phyloP scores from a whole-genome alignment of 805 yeast genomes.

The Candida methanosorbosa region DNA sequence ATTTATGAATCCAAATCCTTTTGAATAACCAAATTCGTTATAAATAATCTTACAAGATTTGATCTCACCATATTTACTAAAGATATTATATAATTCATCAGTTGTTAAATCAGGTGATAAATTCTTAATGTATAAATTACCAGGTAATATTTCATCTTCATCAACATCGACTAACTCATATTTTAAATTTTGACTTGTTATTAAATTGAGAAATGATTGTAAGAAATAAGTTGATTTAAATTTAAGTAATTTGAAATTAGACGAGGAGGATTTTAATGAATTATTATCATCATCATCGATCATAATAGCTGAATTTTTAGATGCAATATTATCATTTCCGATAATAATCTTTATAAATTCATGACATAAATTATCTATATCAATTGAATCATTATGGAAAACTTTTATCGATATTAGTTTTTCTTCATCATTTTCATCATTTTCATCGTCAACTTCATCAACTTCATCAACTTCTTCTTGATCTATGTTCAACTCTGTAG shows the following conservation, averaged over 20 bases:
- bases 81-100: conserved; percentile 28
- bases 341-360: no score
- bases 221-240: neutral
- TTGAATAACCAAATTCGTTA: conserved; percentile 35
- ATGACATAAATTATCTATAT: no score
- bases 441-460: neutral
- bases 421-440: neutral
- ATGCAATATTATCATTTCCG: no score
- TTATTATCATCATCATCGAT: no score
- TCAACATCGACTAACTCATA: conserved; percentile 8
- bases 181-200: conserved; percentile 1
- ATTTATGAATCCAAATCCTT: conserved; percentile 63
- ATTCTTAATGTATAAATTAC: conserved; percentile 47
- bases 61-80: conserved; percentile 32
- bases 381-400: no score
- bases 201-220: neutral
- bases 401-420: neutral
- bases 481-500: neutral
- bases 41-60: conserved; percentile 37
- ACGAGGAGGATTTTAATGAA: no score
- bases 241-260: neutral
- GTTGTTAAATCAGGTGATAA: conserved; percentile 29
- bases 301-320: no score
- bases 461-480: neutral
- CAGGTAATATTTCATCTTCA: conserved; percentile 31